Evolutionary conservation across 1,284 basidiomycete species (phyloP).

Genomic region (Calocybe gambosa): DNA sequence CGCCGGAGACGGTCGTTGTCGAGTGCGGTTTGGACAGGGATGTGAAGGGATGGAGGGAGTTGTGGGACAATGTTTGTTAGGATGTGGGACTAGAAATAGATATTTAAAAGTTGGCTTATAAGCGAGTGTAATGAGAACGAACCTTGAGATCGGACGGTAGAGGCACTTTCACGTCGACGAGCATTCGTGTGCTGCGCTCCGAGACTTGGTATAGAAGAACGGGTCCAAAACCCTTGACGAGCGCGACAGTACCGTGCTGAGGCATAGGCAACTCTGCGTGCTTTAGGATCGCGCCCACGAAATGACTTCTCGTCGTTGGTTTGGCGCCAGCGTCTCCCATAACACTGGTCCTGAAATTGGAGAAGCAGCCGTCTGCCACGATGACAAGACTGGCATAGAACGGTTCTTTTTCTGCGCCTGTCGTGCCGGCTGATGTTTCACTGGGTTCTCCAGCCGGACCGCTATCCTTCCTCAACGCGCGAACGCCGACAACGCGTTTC

Average conservation of each 20-base stretch:
- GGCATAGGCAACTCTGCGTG: constrained; percentile 74
- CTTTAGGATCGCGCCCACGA: constrained; percentile 77
- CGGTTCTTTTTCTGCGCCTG: constrained; percentile 35
- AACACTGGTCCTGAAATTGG: constrained; percentile 63
- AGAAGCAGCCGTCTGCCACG: constrained; percentile 94
- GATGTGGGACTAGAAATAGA: constrained; percentile 53
- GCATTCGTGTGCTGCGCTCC: constrained; percentile 69
- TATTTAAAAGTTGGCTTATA: background rate
- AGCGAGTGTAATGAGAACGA: constrained; percentile 15
- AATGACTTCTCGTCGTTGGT: constrained; percentile 66
- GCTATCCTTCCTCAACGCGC: constrained; percentile 28
- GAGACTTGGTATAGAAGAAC: constrained; percentile 88
- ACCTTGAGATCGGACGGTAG: constrained; percentile 82
- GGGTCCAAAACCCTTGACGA: constrained; percentile 70
- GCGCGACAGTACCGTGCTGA: constrained; percentile 83
- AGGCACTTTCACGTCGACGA: constrained; percentile 87
- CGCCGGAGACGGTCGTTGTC: constrained; percentile 71
- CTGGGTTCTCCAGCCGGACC: constrained; percentile 11
- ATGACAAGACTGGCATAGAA: constrained; percentile 78
- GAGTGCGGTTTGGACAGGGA: constrained; percentile 57
- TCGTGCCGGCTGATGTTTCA: background rate
- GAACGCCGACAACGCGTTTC: constrained; percentile 31
- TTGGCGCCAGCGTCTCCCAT: constrained; percentile 43
- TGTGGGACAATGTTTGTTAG: constrained; percentile 69
- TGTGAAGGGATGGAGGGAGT: constrained; percentile 67